Percentiles rank a stretch among this genome's conserved stretches.
Evolutionary conservation across 1,139 yeast genomes (phyloP).

Genomic region (Blastobotrys malaysiensis): DNA sequence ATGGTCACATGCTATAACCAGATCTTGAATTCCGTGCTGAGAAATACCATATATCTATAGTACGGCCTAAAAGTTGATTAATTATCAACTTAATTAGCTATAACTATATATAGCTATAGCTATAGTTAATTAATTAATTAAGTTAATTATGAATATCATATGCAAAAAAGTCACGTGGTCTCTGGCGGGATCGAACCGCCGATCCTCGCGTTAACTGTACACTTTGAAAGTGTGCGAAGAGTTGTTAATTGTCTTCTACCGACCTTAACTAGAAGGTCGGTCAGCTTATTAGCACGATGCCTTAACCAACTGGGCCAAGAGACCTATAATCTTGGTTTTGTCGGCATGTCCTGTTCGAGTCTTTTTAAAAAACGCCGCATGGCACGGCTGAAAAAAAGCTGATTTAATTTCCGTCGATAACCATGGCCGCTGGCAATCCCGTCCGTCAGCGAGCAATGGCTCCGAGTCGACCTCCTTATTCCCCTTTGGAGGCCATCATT

Average conservation of each 20-base stretch:
- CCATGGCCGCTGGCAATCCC: background rate
- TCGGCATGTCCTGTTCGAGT: background rate
- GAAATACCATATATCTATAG: no score
- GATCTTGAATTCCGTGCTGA: no score
- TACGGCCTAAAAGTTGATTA: no score
- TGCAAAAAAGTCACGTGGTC: background rate
- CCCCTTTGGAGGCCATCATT: no score
- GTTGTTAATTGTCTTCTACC: background rate
- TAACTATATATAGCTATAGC: no score
- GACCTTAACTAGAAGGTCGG: background rate
- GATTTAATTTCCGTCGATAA: background rate
- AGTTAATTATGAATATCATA: no score
- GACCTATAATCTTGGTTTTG: background rate
- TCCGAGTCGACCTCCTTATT: no score
- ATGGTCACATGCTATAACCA: no score
- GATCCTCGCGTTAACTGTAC: background rate
- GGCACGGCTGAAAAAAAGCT: background rate
- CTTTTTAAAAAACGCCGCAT: background rate
- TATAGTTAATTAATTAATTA: no score
- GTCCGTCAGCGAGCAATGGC: no score
- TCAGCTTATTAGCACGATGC: background rate
- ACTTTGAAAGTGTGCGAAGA: background rate
- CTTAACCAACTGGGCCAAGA: background rate
- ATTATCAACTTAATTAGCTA: no score
- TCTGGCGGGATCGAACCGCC: slow-evolving; percentile 1